phyloP scores from a whole-genome alignment of 257 asterid species.

The Solanum appendiculatum region DNA sequence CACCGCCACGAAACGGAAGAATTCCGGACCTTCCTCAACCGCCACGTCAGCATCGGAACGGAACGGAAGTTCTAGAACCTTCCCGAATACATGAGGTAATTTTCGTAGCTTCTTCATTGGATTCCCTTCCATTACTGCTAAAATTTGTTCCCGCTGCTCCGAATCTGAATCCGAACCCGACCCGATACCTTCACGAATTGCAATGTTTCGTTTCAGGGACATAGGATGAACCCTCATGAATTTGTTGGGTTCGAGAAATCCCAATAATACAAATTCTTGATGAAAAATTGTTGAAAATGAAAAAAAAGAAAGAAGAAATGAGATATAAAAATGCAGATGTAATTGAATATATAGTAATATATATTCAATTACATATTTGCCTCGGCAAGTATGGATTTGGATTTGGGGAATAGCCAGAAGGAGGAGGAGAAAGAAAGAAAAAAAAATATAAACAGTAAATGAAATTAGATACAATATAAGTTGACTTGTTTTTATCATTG shows the following conservation, averaged over 20 bases:
- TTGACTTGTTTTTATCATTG: too few species aligned
- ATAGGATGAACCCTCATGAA: slow-evolving; percentile 19
- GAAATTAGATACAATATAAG: not conserved
- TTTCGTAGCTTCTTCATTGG: slow-evolving; percentile 40
- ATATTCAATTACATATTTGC: not conserved
- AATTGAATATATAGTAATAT: not conserved
- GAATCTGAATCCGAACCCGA: not conserved
- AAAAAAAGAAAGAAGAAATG: not conserved
- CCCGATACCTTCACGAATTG: not conserved
- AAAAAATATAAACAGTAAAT: not conserved
- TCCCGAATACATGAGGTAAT: slow-evolving; percentile 65
- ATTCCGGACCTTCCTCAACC: slow-evolving; percentile 42
- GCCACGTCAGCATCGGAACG: slow-evolving; percentile 51
- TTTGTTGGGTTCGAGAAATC: slow-evolving; percentile 3
- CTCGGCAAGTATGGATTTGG: not conserved
- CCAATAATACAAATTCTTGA: slow-evolving; percentile 23
- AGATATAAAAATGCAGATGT: not conserved
- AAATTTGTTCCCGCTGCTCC: not conserved
- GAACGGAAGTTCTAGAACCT: slow-evolving; percentile 59
- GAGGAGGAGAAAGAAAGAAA: not conserved
- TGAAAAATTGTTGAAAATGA: not conserved
- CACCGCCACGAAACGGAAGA: slow-evolving; percentile 37
- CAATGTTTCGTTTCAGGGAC: slow-evolving; percentile 12
- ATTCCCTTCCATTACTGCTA: slow-evolving; percentile 12
- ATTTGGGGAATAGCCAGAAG: not conserved